These are phyloP conservation scores for Mycena indigotica DNA, from an alignment of 768 basidiomycete genomes.

Conservation along the genomic window DNA sequence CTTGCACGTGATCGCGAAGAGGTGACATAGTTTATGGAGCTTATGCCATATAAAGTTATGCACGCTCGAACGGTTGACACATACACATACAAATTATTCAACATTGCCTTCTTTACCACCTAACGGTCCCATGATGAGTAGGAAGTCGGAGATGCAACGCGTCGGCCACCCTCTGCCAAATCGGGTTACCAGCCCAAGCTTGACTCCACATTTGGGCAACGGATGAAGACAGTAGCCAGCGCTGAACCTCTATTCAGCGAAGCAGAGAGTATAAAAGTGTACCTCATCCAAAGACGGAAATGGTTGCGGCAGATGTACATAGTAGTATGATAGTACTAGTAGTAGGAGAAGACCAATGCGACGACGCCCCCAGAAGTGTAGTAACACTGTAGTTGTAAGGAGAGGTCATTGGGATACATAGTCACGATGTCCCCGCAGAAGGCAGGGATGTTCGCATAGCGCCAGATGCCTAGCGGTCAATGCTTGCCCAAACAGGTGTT, in stretches of 20 bases:
- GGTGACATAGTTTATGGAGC: too few species aligned
- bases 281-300: constrained; percentile 84
- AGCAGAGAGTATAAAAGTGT: constrained; percentile 87
- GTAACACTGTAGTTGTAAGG: constrained; percentile 90
- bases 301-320: constrained; percentile 74
- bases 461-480: constrained; percentile 79
- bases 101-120: too few species aligned
- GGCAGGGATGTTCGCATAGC: constrained; percentile 87
- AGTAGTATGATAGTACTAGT: too few species aligned
- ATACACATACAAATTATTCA: too few species aligned
- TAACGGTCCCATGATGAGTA: too few species aligned
- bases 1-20: too few species aligned
- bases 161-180: constrained; percentile 74
- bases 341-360: constrained; percentile 88
- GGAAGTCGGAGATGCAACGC: too few species aligned
- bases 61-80: too few species aligned
- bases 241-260: constrained; percentile 67
- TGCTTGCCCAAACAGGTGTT: constrained; percentile 79
- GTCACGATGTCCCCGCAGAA: constrained; percentile 69
- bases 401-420: constrained; percentile 82
- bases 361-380: constrained; percentile 73
- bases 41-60: too few species aligned
- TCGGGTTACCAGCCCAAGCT: constrained; percentile 84
- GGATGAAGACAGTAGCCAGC: constrained; percentile 58
- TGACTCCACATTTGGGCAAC: constrained; percentile 59